Evolutionary conservation across 805 yeast genomes (phyloP).

Genomic region (Spencermartinsiella europaea): DNA sequence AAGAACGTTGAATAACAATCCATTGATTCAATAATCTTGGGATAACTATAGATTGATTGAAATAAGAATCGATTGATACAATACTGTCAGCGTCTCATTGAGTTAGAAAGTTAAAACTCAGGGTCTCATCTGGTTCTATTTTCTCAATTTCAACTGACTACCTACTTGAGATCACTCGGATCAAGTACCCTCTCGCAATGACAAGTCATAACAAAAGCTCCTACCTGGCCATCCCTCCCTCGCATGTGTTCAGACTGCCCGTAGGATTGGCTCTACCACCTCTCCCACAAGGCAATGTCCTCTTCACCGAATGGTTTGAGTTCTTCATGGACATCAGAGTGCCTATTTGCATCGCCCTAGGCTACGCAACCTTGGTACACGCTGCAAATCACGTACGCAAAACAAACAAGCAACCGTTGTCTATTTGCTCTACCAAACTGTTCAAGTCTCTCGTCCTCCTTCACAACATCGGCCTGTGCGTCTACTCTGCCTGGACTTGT

Average conservation of each 20-base stretch:
- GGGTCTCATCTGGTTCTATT: no score
- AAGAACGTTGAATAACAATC: no score
- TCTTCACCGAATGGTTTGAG: constrained; percentile 18
- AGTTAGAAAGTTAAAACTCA: no score
- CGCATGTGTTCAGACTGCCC: constrained; percentile 19
- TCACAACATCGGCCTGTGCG: constrained; percentile 58
- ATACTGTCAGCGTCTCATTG: no score
- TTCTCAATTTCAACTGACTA: no score
- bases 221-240: constrained; percentile 14
- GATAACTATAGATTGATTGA: no score
- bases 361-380: constrained; percentile 57
- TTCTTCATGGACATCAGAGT: constrained; percentile 43
- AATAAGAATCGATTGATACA: no score
- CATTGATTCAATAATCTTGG: no score
- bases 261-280: constrained; percentile 18
- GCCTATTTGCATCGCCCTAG: constrained; percentile 52
- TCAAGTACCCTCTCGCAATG: no score
- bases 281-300: constrained; percentile 15
- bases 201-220: not conserved
- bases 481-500: constrained; percentile 68
- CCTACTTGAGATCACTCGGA: no score
- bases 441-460: constrained; percentile 54
- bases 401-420: constrained; percentile 46
- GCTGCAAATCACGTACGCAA: constrained; percentile 43
- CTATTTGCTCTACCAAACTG: constrained; percentile 38